These are phyloP conservation scores for Aspergillus novoparasiticus DNA, from an alignment of 2,329 filamentous ascomycete species.

Conservation along the genomic window DNA sequence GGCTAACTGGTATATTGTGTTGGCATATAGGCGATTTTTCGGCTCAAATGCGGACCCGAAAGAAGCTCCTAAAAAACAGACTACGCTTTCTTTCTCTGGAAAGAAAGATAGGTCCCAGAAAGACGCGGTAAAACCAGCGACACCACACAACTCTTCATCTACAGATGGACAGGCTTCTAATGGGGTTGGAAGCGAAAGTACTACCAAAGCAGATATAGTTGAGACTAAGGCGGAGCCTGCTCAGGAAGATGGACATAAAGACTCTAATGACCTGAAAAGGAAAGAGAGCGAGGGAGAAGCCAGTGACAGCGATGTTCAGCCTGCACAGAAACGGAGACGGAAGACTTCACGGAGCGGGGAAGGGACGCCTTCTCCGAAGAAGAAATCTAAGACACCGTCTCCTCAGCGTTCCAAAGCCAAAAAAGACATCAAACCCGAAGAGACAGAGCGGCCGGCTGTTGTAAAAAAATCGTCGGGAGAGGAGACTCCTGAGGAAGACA, in stretches of 20 bases:
- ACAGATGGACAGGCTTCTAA: slow-evolving; percentile 2
- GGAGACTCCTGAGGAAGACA: slow-evolving; percentile 40
- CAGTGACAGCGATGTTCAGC: slow-evolving; percentile 58
- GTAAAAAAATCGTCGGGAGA: slow-evolving; percentile 50
- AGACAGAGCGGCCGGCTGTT: slow-evolving; percentile 24
- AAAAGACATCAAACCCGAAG: slow-evolving; percentile 21
- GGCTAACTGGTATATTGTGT: slow-evolving; percentile 4
- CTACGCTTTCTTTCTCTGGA: slow-evolving; percentile 72
- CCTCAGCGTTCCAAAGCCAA: slow-evolving; percentile 21
- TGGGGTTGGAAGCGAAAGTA: slow-evolving; percentile 16
- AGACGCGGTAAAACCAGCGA: slow-evolving; percentile 27
- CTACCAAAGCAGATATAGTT: slow-evolving; percentile 17
- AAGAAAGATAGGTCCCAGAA: slow-evolving; percentile 52
- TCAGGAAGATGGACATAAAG: slow-evolving; percentile 5
- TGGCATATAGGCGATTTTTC: slow-evolving; percentile 78
- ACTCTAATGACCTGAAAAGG: slow-evolving; percentile 20
- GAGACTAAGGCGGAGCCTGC: slow-evolving; percentile 10
- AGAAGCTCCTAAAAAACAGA: slow-evolving; percentile 67
- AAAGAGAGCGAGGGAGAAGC: slow-evolving; percentile 41
- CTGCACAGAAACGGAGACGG: slow-evolving; percentile 58
- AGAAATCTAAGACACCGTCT: slow-evolving; percentile 18
- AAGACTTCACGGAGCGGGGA: slow-evolving; percentile 34
- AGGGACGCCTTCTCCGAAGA: slow-evolving; percentile 36
- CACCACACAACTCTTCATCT: slow-evolving; percentile 26
- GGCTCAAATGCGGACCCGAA: slow-evolving; percentile 63